Evolutionary conservation across 1,139 yeast genomes (phyloP).

Genomic region (Blastobotrys indianensis): DNA sequence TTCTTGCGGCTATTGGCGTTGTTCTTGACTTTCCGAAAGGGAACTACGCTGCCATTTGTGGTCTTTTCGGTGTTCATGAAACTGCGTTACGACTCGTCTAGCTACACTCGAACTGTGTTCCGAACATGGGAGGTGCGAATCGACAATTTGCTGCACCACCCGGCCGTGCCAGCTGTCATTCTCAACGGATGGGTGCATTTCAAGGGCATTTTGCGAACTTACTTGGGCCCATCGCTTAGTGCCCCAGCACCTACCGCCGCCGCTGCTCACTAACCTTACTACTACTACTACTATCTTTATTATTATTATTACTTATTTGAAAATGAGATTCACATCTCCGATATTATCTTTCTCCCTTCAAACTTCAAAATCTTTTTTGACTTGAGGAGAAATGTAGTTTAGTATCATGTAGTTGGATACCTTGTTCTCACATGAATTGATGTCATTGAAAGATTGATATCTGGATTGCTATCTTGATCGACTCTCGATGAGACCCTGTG

Average conservation of each 20-base stretch:
- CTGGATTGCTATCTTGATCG: no score
- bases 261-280: slow-evolving; percentile 35
- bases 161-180: slow-evolving; percentile 51
- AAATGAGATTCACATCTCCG: no score
- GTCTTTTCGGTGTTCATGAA: slow-evolving; percentile 65
- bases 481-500: no score
- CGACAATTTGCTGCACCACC: slow-evolving; percentile 57
- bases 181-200: slow-evolving; percentile 57
- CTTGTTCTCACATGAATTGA: no score
- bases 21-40: slow-evolving; percentile 56
- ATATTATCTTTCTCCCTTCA: no score
- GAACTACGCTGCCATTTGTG: slow-evolving; percentile 56
- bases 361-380: no score
- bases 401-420: no score
- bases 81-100: slow-evolving; percentile 70
- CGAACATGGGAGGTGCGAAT: slow-evolving; percentile 65
- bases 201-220: slow-evolving; percentile 44
- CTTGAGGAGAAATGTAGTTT: no score
- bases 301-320: no score
- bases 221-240: slow-evolving; percentile 40
- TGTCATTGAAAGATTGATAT: no score
- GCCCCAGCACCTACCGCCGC: slow-evolving; percentile 53
- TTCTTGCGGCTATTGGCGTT: slow-evolving; percentile 46
- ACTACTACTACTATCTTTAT: neutral
- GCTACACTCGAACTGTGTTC: slow-evolving; percentile 65